Conservation (phyloP, 1,139 yeast species). For the Saccharomycopsis hybrid region DNA sequence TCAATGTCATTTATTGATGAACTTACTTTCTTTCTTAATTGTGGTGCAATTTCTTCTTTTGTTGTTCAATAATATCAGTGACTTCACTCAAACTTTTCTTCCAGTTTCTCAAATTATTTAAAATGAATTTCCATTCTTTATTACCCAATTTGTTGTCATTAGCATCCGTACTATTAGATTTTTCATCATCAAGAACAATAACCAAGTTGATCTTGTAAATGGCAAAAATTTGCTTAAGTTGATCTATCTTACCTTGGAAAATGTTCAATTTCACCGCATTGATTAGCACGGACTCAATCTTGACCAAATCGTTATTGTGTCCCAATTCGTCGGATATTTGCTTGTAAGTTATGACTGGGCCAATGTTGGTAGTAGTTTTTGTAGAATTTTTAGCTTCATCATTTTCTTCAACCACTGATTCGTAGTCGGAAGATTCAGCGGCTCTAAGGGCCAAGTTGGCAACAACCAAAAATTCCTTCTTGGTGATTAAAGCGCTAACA, state of each 20-base stretch:
- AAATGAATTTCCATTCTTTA: constrained; percentile 20
- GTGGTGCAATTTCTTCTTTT: constrained; percentile 13
- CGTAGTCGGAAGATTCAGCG: constrained; percentile 10
- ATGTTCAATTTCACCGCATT: constrained; percentile 19
- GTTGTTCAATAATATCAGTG: constrained; percentile 15
- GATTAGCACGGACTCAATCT: constrained; percentile 20
- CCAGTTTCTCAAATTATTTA: constrained; percentile 19
- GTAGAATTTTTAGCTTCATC: neutral
- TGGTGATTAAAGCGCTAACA: constrained; percentile 8
- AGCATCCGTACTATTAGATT: neutral
- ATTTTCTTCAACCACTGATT: constrained; percentile 3
- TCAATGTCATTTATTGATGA: neutral
- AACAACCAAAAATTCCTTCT: constrained; percentile 18
- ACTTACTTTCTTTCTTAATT: neutral
- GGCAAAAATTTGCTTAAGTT: constrained; percentile 19
- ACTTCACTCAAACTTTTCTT: constrained; percentile 17
- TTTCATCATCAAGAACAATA: constrained; percentile 9
- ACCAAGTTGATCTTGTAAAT: constrained; percentile 20
- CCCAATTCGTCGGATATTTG: constrained; percentile 20
- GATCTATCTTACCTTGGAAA: constrained; percentile 20
- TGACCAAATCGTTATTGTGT: constrained; percentile 14
- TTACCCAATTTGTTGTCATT: constrained; percentile 11
- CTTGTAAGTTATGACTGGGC: constrained; percentile 19
- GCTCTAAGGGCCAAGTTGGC: constrained; percentile 19
- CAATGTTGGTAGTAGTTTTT: constrained; percentile 5